phyloP scores from a whole-genome alignment of 192 early-diverging fungal species.

The Linnemannia schmuckeri region DNA sequence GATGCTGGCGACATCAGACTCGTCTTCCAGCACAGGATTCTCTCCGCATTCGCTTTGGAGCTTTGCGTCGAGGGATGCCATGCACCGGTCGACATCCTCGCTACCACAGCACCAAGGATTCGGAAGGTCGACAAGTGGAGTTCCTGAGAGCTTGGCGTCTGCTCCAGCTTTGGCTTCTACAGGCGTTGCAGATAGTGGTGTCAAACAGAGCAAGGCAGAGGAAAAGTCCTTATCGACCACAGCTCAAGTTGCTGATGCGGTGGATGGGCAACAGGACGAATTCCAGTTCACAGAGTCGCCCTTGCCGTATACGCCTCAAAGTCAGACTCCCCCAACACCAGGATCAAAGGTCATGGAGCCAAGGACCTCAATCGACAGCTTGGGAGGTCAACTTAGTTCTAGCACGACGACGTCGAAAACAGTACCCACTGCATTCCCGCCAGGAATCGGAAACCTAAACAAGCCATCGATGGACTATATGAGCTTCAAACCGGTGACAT shows the following conservation, averaged over 20 bases:
- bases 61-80: slow-evolving; percentile 9
- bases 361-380: slow-evolving; percentile 3
- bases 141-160: background rate
- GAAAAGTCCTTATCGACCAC: background rate
- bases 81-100: background rate
- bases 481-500: slow-evolving; percentile 21
- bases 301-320: slow-evolving; percentile 20
- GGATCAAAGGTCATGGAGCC: background rate
- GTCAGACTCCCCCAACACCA: background rate
- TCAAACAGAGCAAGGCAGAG: background rate
- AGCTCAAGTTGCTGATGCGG: background rate
- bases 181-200: background rate
- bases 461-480: slow-evolving; percentile 23
- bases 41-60: slow-evolving; percentile 3
- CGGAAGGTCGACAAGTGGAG: background rate
- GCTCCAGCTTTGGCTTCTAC: background rate
- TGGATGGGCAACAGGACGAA: background rate
- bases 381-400: background rate
- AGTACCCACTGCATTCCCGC: background rate
- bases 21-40: background rate
- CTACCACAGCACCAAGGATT: background rate
- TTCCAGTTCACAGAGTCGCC: slow-evolving; percentile 32
- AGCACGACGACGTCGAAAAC: background rate
- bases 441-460: background rate
- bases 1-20: background rate